phyloP scores from a whole-genome alignment of 2,329 filamentous ascomycete genomes.

The Fusarium haematococcum region DNA sequence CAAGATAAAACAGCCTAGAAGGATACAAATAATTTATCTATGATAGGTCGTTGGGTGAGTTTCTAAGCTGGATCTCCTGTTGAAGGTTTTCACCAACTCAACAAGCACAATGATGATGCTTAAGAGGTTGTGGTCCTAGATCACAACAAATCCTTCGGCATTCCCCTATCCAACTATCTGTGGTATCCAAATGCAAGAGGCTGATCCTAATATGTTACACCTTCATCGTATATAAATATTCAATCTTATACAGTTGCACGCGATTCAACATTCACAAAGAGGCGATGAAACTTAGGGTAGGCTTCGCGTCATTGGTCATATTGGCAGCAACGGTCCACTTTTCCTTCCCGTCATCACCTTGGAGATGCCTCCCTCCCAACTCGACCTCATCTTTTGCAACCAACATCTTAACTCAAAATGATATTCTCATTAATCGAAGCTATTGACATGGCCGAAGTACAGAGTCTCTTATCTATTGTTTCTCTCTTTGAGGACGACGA shows the following conservation, averaged over 20 bases:
- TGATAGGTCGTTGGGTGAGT: too few relatives aligned
- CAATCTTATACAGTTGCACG: background rate
- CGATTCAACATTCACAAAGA: background rate
- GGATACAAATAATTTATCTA: background rate
- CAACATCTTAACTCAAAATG: background rate
- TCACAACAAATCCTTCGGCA: background rate
- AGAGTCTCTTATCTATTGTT: background rate
- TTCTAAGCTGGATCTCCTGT: background rate
- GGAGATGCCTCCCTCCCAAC: background rate
- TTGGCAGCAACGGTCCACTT: constrained; percentile 47
- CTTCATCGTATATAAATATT: background rate
- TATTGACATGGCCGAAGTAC: background rate
- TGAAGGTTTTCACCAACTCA: background rate
- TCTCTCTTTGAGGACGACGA: constrained; percentile 46
- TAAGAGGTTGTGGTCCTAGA: background rate
- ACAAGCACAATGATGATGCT: background rate
- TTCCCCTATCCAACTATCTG: fast-evolving
- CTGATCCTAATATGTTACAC: background rate
- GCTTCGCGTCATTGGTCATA: constrained; percentile 43
- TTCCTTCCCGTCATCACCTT: background rate
- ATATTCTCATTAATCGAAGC: background rate
- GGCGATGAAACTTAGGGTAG: background rate
- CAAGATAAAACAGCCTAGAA: background rate
- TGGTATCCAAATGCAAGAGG: fast-evolving
- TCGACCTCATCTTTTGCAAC: background rate